Conservation (phyloP, 805 yeast genomes). For the Suhomyces sp. region DNA sequence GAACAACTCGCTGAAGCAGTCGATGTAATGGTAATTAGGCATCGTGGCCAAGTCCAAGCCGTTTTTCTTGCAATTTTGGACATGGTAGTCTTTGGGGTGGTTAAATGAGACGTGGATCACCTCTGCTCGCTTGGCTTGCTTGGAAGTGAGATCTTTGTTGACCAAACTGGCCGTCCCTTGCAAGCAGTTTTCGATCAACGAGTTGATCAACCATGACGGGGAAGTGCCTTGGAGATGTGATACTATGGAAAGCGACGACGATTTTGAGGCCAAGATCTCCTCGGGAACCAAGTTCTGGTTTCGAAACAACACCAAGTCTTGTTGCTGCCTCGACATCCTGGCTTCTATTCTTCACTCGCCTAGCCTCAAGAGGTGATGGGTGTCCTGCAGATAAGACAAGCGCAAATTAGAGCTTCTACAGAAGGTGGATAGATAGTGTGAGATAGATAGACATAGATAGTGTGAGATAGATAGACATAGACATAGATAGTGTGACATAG, state of each 20-base stretch:
- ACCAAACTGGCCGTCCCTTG: conserved; percentile 46
- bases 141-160: conserved; percentile 24
- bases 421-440: too few species aligned
- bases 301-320: conserved; percentile 53
- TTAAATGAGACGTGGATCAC: conserved; percentile 37
- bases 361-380: background rate
- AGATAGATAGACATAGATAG: too few species aligned
- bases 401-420: too few species aligned
- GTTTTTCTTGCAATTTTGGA: conserved; percentile 36
- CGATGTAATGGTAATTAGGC: conserved; percentile 36
- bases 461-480: too few species aligned
- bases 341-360: background rate
- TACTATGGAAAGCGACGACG: conserved; percentile 22
- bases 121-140: conserved; percentile 21
- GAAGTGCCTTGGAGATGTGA: conserved; percentile 48
- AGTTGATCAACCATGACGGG: conserved; percentile 60
- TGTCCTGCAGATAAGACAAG: background rate
- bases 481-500: too few species aligned
- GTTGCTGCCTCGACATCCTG: conserved; percentile 24
- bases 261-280: conserved; percentile 7
- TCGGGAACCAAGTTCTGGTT: conserved; percentile 47
- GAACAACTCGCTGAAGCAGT: conserved; percentile 48
- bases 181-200: conserved; percentile 51
- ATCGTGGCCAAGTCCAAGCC: conserved; percentile 30
- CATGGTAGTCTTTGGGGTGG: conserved; percentile 30